Base-by-base conservation (phyloP, 2,329 filamentous ascomycete species). In the Trichoderma sp. region DNA sequence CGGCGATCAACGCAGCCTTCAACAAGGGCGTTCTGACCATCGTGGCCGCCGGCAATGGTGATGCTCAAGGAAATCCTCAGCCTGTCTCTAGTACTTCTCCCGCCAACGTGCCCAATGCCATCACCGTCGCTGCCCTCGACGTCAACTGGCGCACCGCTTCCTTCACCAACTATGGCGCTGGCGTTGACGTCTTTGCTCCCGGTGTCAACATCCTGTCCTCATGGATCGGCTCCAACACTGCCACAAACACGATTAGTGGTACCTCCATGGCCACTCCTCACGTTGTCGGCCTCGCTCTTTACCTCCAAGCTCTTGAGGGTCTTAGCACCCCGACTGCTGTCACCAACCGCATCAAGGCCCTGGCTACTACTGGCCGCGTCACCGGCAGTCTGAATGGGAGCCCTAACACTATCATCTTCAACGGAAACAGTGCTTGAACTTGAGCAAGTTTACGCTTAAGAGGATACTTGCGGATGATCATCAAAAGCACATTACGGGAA, bases 101-200 rank as follows among this genome's bases (percentile, higher is more conserved):
- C 2, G 79, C 81, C 63, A 80, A 78, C 6, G 79, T 77, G 39
- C 60, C 79, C 6, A 72, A 73, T 43, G 83, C 78, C 55, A 79
- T 83, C 71, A 85, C 83, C 5, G 81, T 85, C 51, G 83, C 79
- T 60, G 79, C 82, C 47, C 78, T 78, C 51, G 74, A 77, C 68
- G 69, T 64, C 21, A 69, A 66, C 63, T 79, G 82, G 68, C 67
- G 71, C 61, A 74, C 75, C 44, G 76, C 82, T 63, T 72, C 71
- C 34, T 83, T 78, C 75, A 83, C 81, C 72, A 85, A 85, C 78
- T 84, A 77, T 66, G 80, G 79, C 41, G 45, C 66, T 39, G 67
- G 67, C 9, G 71, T 82, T 47, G 77, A 81, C 61, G 69, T 82
- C 43, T 76, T 79, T 48, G 80, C 78, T 3, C 80, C 80, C 2